These are phyloP conservation scores for Linderina pennispora DNA, from an alignment of 192 early-diverging fungal species.

Conservation along the genomic window DNA sequence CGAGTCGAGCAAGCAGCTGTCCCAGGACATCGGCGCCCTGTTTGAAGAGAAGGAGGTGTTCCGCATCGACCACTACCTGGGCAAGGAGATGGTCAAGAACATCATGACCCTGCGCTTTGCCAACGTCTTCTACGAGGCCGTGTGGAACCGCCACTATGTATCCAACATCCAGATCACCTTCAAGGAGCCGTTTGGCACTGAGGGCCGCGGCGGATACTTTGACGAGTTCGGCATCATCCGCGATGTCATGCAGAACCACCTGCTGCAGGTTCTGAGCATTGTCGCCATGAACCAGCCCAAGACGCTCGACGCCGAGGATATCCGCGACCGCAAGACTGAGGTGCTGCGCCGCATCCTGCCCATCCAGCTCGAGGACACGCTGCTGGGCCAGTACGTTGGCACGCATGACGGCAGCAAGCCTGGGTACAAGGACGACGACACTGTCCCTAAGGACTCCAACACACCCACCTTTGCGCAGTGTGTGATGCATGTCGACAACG, in stretches of 20 bases:
- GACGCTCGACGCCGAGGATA: conserved; percentile 74
- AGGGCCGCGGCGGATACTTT: conserved; percentile 96
- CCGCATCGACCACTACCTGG: conserved; percentile 96
- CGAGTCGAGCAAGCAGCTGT: conserved; percentile 67
- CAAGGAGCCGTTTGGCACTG: conserved; percentile 93
- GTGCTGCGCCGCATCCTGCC: conserved; percentile 75
- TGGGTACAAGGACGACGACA: conserved; percentile 87
- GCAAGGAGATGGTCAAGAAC: conserved; percentile 99
- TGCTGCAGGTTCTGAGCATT: conserved; percentile 87
- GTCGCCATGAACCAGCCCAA: conserved; percentile 93
- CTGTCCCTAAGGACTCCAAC: conserved; percentile 74
- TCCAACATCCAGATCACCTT: conserved; percentile 94
- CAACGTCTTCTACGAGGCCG: conserved; percentile 83
- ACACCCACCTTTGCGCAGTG: conserved; percentile 89
- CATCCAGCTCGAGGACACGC: conserved; percentile 65
- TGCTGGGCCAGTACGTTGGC: conserved; percentile 86
- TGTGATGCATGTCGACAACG: conserved; percentile 83
- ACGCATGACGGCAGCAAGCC: conserved; percentile 70
- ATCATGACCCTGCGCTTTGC: conserved; percentile 86
- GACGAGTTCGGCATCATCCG: conserved; percentile 97
- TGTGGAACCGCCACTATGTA: conserved; percentile 84
- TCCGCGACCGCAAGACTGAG: conserved; percentile 91
- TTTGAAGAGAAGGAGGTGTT: conserved; percentile 90
- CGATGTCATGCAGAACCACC: conserved; percentile 89
- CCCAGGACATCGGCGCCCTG: conserved; percentile 56